Base-by-base conservation (phyloP, 2,329 filamentous ascomycete genomes). In the Pyrenophora tritici-repentis region DNA sequence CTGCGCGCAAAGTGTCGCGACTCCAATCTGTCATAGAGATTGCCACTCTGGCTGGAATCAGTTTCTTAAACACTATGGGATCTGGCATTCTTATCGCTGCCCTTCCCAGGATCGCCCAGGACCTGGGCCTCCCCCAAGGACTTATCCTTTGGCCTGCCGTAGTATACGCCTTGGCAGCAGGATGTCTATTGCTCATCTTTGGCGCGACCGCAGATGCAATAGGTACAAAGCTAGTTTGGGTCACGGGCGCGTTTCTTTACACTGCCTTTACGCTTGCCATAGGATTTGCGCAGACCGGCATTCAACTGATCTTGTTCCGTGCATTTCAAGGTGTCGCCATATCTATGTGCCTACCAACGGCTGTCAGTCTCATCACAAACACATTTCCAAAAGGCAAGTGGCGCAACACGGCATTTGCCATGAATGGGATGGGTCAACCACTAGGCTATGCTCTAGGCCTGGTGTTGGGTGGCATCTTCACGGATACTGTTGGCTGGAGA, bases 121-220 rank as follows among this genome's bases (percentile, higher is more conserved):
- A 20, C 18, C 18, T 20, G 18, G 18, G 18, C 5, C 18, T 20
- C 18, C 18, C 18, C 3, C 18, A 20, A 5, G 18, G 18, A 2
- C 18, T 20, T 5, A 20, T 20, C 18, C 18, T 20, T 5, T 20
- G 18, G 18, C 18, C 18, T 5, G 18, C 18, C 18, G 18, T 5
- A 20, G 63, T 74, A 10, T 72, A 72, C 45, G 56, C 70, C 3
- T 56, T 83, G 13, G 78, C 78, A 0, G 76, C 76, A 43, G 79
- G 78, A 39, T 79, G 78, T 37, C 77, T 76, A 5, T 74, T 83
- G 0, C 71, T 83, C 1, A 62, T 83, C 2, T 73, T 76, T 3
- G 81, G 81, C 3, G 78, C 81, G 3, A 64, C 83, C 6, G 75
- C 79, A 6, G 81, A 83, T 66, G 75, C 80, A 0, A 71, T 83